Evolutionary conservation across 208 protist species (phyloP).

Genomic region (Spongospora subterranea): DNA sequence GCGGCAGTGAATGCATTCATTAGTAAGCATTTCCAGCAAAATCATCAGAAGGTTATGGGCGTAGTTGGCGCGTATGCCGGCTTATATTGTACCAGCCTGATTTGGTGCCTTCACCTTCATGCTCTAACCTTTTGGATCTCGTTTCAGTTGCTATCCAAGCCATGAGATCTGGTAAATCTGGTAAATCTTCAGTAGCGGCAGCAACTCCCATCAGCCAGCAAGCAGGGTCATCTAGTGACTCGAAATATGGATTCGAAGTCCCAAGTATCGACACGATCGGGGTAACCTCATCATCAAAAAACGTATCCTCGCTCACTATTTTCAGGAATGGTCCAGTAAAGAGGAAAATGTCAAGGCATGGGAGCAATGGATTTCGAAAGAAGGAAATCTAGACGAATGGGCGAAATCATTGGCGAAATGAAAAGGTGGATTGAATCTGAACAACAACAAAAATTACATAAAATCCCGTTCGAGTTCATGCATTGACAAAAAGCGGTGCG

Average conservation of each 20-base stretch:
- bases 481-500: no score
- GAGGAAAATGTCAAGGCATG: conserved; percentile 11
- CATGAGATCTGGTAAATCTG: not conserved
- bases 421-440: no score
- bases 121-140: not conserved
- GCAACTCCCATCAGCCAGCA: not conserved
- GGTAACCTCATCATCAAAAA: not conserved
- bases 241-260: conserved; percentile 48
- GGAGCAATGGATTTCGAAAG: conserved; percentile 6
- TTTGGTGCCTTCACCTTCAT: not conserved
- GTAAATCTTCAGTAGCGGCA: not conserved
- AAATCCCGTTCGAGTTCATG: no score
- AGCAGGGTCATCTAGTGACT: not conserved
- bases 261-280: not conserved
- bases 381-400: not conserved
- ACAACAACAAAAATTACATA: no score
- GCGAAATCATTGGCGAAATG: not conserved
- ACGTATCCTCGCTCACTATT: not conserved
- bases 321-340: conserved; percentile 24
- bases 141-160: not conserved
- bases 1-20: not conserved
- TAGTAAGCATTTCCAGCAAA: conserved; percentile 7
- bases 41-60: conserved; percentile 42
- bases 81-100: conserved; percentile 12
- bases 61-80: not conserved